Evolutionary conservation across 306 rosid species (phyloP), one percentile per base, ranked within the genome.

Genomic region (Luffa acutangula): DNA sequence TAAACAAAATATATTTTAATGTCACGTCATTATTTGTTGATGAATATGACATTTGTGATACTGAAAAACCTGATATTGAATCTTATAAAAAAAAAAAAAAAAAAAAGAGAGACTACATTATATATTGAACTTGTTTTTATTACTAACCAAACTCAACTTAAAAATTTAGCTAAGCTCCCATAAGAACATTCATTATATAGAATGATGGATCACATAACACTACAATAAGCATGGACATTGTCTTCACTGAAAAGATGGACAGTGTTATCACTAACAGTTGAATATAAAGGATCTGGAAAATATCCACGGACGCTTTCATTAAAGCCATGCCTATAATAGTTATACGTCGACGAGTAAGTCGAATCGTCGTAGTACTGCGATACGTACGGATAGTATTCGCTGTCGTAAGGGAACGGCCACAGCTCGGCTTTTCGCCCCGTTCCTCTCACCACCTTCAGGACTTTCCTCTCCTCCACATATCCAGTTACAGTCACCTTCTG

Each of bases 391-490:
- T 90, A 88, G 37, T 91, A 88, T 78, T 93, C 92, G 36, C 76
- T 78, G 62, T 93, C 94, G 48, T 90, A 91, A 51, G 97, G 94
- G 80, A 91, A 93, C 31, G 97, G 97, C 97, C 93, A 91, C 54
- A 85, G 87, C 80, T 89, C 98, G 4, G 97, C 97, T 39, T 54
- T 91, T 80, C 96, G 89, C 77, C 97, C 97, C 0, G 98, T 88
- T 87, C 93, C 86, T 91, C 94, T 87, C 56, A 89, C 96, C 36
- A 79, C 66, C 81, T 71, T 87, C 2, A 91, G 18, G 52, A 91
- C 92, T 52, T 91, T 93, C 78, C 84, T 85, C 83, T 86, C 81
- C 34, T 88, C 87, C 18, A 89, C 83, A 72, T 90, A 89, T 11
- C 98, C 97, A 2, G 58, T 88, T 5, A 91, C 92, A 3, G 88